A percentile compares a stretch with the other conserved stretches of the same genome.
Evolutionary conservation across 2,329 filamentous ascomycete genomes (phyloP).

Genomic region (Xylariaceae sp.): DNA sequence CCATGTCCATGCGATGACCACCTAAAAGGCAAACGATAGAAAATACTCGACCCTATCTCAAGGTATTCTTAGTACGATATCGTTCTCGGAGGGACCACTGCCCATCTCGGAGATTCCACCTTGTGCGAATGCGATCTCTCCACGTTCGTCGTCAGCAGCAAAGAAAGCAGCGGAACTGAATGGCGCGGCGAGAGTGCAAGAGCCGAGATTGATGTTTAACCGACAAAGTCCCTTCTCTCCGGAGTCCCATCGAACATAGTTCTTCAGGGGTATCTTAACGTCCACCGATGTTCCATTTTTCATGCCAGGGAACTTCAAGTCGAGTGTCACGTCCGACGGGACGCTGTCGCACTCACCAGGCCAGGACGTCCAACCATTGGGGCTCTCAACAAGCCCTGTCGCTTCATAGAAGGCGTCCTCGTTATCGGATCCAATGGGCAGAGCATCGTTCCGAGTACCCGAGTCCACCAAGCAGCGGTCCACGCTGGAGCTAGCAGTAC

Average conservation of each 20-base stretch:
- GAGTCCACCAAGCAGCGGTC: slow-evolving; percentile 30
- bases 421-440: slow-evolving; percentile 12
- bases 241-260: slow-evolving; percentile 28
- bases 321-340: slow-evolving; percentile 24
- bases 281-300: slow-evolving; percentile 20
- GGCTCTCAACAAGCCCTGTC: slow-evolving; percentile 15
- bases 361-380: slow-evolving; percentile 19
- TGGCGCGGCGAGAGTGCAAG: slow-evolving; percentile 30
- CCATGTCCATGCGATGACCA: no score
- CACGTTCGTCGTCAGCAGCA: slow-evolving; percentile 30
- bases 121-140: slow-evolving; percentile 31
- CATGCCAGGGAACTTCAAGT: slow-evolving; percentile 24
- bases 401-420: slow-evolving; percentile 18
- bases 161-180: slow-evolving; percentile 31
- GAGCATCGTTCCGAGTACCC: slow-evolving; percentile 25
- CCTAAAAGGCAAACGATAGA: no score
- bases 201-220: slow-evolving; percentile 25
- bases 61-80: slow-evolving; percentile 8
- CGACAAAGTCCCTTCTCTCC: slow-evolving; percentile 21
- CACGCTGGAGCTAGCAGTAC: slow-evolving; percentile 2
- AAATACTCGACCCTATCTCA: background rate
- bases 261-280: slow-evolving; percentile 29
- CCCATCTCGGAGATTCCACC: slow-evolving; percentile 29
- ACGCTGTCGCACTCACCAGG: slow-evolving; percentile 29
- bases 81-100: slow-evolving; percentile 1